Evolutionary conservation across 352 stramenopile genomes (phyloP).

Genomic region (Pythium angustatum): DNA sequence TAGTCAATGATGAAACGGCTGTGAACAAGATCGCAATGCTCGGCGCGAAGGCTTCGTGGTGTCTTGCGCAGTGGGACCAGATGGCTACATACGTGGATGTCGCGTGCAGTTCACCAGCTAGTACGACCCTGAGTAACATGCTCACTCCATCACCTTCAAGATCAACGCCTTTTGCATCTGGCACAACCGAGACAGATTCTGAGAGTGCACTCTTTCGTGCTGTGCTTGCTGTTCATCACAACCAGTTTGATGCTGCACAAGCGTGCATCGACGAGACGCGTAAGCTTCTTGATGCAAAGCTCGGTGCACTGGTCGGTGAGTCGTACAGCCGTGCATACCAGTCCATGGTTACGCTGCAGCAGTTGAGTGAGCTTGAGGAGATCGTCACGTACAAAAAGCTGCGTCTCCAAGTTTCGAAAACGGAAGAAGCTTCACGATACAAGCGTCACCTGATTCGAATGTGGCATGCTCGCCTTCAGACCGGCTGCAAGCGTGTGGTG

Average conservation of each 20-base stretch:
- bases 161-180: constrained; percentile 2
- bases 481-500: constrained; percentile 88
- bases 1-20: constrained; percentile 40
- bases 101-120: constrained; percentile 38
- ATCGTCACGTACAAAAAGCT: constrained; percentile 87
- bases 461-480: constrained; percentile 77
- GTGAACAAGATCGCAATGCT: constrained; percentile 78
- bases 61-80: constrained; percentile 76
- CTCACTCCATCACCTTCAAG: background rate
- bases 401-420: constrained; percentile 61
- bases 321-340: constrained; percentile 97
- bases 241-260: constrained; percentile 91
- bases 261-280: constrained; percentile 95
- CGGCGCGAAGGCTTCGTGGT: constrained; percentile 83
- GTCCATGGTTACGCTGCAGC: constrained; percentile 97
- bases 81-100: constrained; percentile 79
- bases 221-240: constrained; percentile 92
- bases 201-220: constrained; percentile 68
- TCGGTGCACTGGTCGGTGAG: constrained; percentile 97
- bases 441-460: constrained; percentile 86
- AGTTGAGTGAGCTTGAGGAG: constrained; percentile 95
- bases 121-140: background rate
- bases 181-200: constrained; percentile 22
- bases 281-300: constrained; percentile 93
- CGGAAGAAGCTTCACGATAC: constrained; percentile 73